Base-by-base conservation (phyloP, 495 filamentous ascomycete genomes). In the Xylaria venustula region DNA sequence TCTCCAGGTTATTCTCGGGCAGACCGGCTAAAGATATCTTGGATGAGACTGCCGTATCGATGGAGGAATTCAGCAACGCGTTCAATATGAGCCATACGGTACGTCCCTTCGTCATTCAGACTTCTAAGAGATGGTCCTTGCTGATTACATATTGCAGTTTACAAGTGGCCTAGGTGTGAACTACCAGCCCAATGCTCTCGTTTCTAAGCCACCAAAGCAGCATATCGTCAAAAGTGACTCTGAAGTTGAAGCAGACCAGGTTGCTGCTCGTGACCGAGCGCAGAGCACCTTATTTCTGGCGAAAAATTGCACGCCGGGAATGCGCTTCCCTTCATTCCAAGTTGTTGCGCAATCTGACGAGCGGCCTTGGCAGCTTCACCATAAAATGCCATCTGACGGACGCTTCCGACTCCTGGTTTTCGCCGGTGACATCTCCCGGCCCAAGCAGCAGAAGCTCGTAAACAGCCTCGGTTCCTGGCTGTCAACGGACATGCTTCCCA, bases 341-440 rank as follows among this genome's bases (percentile, higher is more conserved):
- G 82, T 88, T 8, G 64, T 88, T 5, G 79, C 79, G 30, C 81
- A 85, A 65, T 76, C 79, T 8, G 84, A 85, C 62, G 86, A 79
- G 0, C 79, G 83, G 28, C 81, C 83, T 7, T 74, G 79, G 71
- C 83, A 85, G 44, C 71, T 88, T 12, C 74, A 76, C 19, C 61
- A 73, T 47, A 46, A 65, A 22, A 58, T 80, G 1, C 66, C 68
- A 1, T 67, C 77, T 3, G 85, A 90, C 65, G 88, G 88, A 0
- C 76, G 85, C 7, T 92, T 84, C 76, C 69, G 87, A 0, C 68
- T 90, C 28, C 79, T 91, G 7, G 56, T 88, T 20, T 83, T 90
- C 41, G 79, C 79, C 0, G 88, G 88, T 2, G 79, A 88, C 68
- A 67, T 90, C 12, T 62, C 69, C 1, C n/a, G 71, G 15, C 5